A percentile compares a stretch with the other conserved stretches of the same genome.
Evolutionary conservation across 2,329 filamentous ascomycete species (phyloP).

Genomic region (Aspergillus alliaceus): DNA sequence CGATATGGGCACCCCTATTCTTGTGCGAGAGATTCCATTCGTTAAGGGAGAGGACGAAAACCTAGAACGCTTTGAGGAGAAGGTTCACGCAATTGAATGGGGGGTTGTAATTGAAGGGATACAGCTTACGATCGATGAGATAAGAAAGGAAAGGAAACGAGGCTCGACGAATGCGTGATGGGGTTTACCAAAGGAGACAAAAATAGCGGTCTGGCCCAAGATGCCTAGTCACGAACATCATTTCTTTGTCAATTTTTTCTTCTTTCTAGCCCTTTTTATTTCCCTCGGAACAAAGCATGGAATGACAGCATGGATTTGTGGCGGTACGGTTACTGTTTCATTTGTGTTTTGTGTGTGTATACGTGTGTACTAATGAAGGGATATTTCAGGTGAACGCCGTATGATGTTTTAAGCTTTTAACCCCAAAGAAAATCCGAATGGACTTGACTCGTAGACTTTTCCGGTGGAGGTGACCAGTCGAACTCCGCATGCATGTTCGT

Average conservation of each 20-base stretch:
- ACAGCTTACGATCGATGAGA: conserved; percentile 33
- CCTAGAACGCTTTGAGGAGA: conserved; percentile 65
- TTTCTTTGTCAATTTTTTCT: no score
- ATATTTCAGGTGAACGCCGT: not conserved
- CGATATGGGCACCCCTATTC: conserved; percentile 73
- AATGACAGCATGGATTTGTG: not conserved
- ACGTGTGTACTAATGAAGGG: not conserved
- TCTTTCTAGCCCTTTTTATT: no score
- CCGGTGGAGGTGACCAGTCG: not conserved
- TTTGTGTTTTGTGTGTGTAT: not conserved
- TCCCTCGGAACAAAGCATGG: not conserved
- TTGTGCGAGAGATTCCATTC: conserved; percentile 67
- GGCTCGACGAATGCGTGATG: not conserved
- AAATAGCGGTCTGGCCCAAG: not conserved
- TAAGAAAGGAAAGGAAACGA: conserved; percentile 24
- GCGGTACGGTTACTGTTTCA: not conserved
- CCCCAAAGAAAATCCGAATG: not conserved
- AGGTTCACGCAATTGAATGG: conserved; percentile 77
- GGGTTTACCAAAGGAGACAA: not conserved
- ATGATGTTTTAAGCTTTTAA: not conserved
- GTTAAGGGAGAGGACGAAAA: conserved; percentile 62
- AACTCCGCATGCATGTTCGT: not conserved
- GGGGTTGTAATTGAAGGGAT: conserved; percentile 74
- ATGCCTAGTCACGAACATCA: not conserved
- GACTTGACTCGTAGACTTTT: not conserved